Evolutionary conservation across 345 rosid genomes (phyloP).

Genomic region (Syzygium grande): DNA sequence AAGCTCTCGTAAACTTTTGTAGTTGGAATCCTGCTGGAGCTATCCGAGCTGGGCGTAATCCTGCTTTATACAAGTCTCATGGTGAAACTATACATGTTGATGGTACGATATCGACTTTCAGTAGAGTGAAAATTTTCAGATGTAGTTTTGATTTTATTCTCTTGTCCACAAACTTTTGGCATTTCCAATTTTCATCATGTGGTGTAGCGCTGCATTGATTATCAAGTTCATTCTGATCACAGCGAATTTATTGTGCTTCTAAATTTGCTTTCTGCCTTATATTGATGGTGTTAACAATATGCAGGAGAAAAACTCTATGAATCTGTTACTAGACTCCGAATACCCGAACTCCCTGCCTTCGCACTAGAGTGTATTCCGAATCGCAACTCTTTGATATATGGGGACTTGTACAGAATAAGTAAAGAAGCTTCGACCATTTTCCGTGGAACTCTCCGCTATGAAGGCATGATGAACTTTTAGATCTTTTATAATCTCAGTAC

Average conservation of each 20-base stretch:
- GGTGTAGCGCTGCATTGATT: neutral
- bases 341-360: slow-evolving; percentile 86
- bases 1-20: slow-evolving; percentile 5
- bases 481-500: neutral
- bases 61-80: slow-evolving; percentile 56
- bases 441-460: slow-evolving; percentile 92
- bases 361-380: slow-evolving; percentile 90
- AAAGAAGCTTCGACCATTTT: slow-evolving; percentile 77
- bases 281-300: slow-evolving; percentile 3
- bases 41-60: slow-evolving; percentile 64
- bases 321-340: slow-evolving; percentile 52
- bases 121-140: neutral
- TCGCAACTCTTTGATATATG: slow-evolving; percentile 77
- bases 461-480: slow-evolving; percentile 40
- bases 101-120: slow-evolving; percentile 32
- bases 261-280: neutral
- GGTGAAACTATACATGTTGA: slow-evolving; percentile 50
- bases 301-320: slow-evolving; percentile 70
- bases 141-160: neutral
- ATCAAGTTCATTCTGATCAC: neutral
- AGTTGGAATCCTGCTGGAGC: slow-evolving; percentile 99
- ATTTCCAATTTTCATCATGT: neutral
- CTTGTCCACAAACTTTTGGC: neutral
- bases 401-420: slow-evolving; percentile 63
- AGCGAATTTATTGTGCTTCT: neutral